Base-by-base conservation (phyloP, 148 eudicot genomes). In the Dysphania ambrosioides region DNA sequence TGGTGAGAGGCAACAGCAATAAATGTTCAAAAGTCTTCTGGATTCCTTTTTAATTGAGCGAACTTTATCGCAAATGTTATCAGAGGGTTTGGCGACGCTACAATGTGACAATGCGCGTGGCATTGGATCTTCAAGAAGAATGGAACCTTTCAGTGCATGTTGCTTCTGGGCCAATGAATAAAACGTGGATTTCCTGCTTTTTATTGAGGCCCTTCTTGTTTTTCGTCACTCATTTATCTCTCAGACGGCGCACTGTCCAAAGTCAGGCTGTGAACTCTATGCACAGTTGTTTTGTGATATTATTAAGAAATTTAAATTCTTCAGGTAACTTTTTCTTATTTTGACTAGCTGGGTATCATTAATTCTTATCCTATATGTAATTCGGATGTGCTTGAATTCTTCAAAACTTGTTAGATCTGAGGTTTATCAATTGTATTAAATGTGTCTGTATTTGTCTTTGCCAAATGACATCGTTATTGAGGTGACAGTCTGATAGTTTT, bases 31-130 rank as follows among this genome's bases (percentile, higher is more conserved):
- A 31, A 72, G 61, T 67, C 44, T 72, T 8, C 11, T 18, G 19
- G n/a, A 23, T 49, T 55, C 16, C 36, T 30, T 40, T 75, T 64
- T 58, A 51, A 40, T 4, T 75, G 36, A 71, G 24, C 57, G 19
- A 55, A 61, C 53, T 64, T 38, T 24, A 24, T 59, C 26, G n/a
- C 40, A 65, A 59, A 40, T 78, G 51, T 69, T 81, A 78, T 60
- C 84, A 93, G 98, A 93, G 89, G 78, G 89, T 88, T 75, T 93
- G 98, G 98, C 87, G 97, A 82, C 82, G 97, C 58, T 82, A 89
- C 72, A 75, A 62, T 79, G 79, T 74, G 29, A 83, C 83, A 32
- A 87, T 82, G 85, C 75, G 42, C 74, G 76, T 74, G 34, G 90
- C 98, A 24, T 75, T 83, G 80, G 85, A 81, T 80, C 77, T 91